phyloP scores from a whole-genome alignment of 2,329 filamentous ascomycete species.

The Salinomyces thailandicus region DNA sequence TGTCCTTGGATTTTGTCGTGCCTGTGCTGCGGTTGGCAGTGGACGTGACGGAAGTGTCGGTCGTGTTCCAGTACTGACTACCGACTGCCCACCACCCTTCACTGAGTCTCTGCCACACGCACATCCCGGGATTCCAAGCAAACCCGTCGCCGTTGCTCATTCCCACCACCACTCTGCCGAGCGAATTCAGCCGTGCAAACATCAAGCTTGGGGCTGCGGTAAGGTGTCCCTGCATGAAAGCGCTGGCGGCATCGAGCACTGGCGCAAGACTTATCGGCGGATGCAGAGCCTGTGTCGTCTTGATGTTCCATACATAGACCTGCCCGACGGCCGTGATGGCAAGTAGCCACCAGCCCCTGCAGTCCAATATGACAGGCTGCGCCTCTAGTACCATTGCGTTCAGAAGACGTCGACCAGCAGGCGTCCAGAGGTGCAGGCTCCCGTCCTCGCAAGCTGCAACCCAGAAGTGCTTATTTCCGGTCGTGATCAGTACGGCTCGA shows the following conservation, averaged over 20 bases:
- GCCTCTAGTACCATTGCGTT: conserved; percentile 82
- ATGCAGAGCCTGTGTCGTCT: conserved; percentile 64
- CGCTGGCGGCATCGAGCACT: conserved; percentile 74
- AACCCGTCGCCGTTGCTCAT: conserved; percentile 93
- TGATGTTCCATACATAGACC: conserved; percentile 89
- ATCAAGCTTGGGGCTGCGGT: conserved; percentile 76
- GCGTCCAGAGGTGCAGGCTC: conserved; percentile 81
- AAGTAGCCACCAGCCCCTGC: conserved; percentile 77
- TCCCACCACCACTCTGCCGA: conserved; percentile 76
- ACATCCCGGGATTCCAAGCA: conserved; percentile 76
- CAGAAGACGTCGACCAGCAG: conserved; percentile 73
- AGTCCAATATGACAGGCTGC: conserved; percentile 88
- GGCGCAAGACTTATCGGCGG: conserved; percentile 83
- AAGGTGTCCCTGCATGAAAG: conserved; percentile 66
- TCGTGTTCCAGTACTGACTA: conserved; percentile 98
- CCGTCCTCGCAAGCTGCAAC: conserved; percentile 89
- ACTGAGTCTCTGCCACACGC: conserved; percentile 86
- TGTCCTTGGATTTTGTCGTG: conserved; percentile 31
- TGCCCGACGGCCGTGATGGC: conserved; percentile 81
- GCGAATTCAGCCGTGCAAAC: conserved; percentile 81
- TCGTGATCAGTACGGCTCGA: conserved; percentile 74
- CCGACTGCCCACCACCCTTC: conserved; percentile 98
- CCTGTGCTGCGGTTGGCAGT: conserved; percentile 59
- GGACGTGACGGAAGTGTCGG: conserved; percentile 68
- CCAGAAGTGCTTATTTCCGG: conserved; percentile 86